A percentile compares a stretch with the other conserved stretches of the same genome.
Conservation (phyloP, 164 flowering plant genomes). For the Cinnamomum chago region DNA sequence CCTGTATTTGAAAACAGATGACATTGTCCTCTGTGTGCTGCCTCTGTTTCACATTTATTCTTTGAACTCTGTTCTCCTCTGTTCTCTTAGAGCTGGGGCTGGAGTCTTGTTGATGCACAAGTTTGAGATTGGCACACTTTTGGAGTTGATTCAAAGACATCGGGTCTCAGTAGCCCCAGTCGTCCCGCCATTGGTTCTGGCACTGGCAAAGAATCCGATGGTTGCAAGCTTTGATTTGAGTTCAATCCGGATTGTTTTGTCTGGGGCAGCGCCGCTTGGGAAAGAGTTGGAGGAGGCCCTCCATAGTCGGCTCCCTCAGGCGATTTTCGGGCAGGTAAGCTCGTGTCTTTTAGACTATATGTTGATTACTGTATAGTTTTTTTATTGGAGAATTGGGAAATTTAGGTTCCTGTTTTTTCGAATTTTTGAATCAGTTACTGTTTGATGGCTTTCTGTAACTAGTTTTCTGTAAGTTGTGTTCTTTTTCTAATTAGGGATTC, state of each 20-base stretch:
- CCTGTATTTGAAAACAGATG: constrained; percentile 40
- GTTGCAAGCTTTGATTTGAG: constrained; percentile 50
- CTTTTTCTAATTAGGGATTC: too few species aligned
- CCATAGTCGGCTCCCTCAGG: constrained; percentile 46
- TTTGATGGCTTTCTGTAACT: too few species aligned
- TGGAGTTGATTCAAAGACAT: constrained; percentile 48
- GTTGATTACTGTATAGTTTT: too few species aligned
- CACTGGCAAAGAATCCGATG: constrained; percentile 59
- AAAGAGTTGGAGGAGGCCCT: constrained; percentile 67
- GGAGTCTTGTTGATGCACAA: constrained; percentile 63
- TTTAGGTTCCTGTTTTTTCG: too few species aligned
- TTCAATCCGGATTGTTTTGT: constrained; percentile 54
- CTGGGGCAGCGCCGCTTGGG: constrained; percentile 83
- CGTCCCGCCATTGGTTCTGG: constrained; percentile 77
- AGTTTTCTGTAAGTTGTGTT: too few species aligned
- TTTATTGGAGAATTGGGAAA: too few species aligned
- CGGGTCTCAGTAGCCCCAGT: constrained; percentile 54
- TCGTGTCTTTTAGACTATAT: too few species aligned
- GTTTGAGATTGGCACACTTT: constrained; percentile 58
- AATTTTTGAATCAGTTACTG: too few species aligned
- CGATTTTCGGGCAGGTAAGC: constrained; percentile 59
- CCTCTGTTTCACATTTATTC: constrained; percentile 83
- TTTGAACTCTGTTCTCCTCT: constrained; percentile 49
- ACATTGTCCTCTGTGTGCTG: constrained; percentile 70
- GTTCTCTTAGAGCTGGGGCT: constrained; percentile 56